Conservation (phyloP, 805 yeast species). For the Wickerhamomyces hampshirensis region DNA sequence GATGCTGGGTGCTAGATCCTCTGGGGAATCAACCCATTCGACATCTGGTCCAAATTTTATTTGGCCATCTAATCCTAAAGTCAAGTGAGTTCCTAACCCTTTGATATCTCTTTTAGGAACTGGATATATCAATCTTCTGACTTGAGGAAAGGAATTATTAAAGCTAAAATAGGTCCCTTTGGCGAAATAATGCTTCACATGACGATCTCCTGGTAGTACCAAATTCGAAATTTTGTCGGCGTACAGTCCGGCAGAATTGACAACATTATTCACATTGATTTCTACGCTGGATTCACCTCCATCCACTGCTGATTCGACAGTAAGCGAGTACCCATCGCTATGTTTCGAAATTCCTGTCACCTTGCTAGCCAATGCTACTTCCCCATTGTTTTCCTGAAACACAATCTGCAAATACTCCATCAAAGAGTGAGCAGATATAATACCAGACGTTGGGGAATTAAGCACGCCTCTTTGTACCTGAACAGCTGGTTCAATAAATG, state of each 20-base stretch:
- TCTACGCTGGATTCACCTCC: slow-evolving; percentile 32
- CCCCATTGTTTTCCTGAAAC: slow-evolving; percentile 58
- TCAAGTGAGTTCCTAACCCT: slow-evolving; percentile 86
- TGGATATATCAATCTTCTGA: slow-evolving; percentile 66
- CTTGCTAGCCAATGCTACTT: slow-evolving; percentile 55
- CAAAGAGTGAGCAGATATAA: slow-evolving; percentile 74
- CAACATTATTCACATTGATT: slow-evolving; percentile 50
- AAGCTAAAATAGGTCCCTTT: slow-evolving; percentile 80
- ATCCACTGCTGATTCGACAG: slow-evolving; percentile 24
- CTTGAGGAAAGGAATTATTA: slow-evolving; percentile 42
- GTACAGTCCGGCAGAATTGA: slow-evolving; percentile 76
- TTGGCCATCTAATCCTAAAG: slow-evolving; percentile 77
- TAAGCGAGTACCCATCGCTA: slow-evolving; percentile 26
- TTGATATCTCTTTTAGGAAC: slow-evolving; percentile 66
- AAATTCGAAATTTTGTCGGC: slow-evolving; percentile 71
- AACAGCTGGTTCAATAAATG: slow-evolving; percentile 58
- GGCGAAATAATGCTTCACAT: slow-evolving; percentile 59
- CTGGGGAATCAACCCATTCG: slow-evolving; percentile 61
- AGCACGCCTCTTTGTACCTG: slow-evolving; percentile 57
- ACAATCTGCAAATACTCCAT: slow-evolving; percentile 53
- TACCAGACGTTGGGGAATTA: slow-evolving; percentile 80
- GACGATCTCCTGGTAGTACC: slow-evolving; percentile 59
- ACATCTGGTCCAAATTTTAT: slow-evolving; percentile 85
- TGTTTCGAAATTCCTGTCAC: slow-evolving; percentile 37
- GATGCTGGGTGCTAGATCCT: slow-evolving; percentile 44